Base-by-base conservation (phyloP, 352 stramenopile genomes). In the Pythium aquatile region DNA sequence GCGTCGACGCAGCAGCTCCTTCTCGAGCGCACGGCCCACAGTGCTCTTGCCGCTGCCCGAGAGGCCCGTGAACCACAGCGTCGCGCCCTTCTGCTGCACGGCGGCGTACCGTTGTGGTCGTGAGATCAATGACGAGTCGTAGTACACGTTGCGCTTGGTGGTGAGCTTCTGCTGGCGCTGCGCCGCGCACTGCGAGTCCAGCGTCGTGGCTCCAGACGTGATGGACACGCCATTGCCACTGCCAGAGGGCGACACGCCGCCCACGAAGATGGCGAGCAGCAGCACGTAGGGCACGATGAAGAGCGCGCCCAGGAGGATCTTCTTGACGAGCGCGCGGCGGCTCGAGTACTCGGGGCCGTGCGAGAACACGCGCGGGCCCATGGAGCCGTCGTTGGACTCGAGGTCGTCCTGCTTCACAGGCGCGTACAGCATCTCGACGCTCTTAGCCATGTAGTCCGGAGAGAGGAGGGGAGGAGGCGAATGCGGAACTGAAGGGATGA, bases 61-160 rank as follows among this genome's bases (percentile, higher is more conserved):
- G 35, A 99, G 94, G 11, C 97, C 97, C 6, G 97, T 99, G 83
- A 99, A 99, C 97, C 97, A 99, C 1, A 99, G 82, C 26, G 97
- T 99, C 7, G 96, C 94, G 24, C 97, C 97, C 74, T 99, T 99
- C 77, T 99, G 97, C 67, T 89, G 75, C 44, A 94, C 61, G 0
- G 83, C 83, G 5, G 83, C 85, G 60, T 89, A 91, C 1, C 85
- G 78, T 68, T 90, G 74, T 40, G 79, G 65, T 0, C 80, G 78
- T 28, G 78, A 74, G 30, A 94, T 63, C 49, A 92, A 76, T 61
- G 83, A 93, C 53, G 85, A 87, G 65, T 92, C 83, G 69, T 91
- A 91, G 74, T 91, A 94, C 7, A 94, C 81, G 58, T 93, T 91
- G 66, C 85, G 81, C 61, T 85, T 73, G 65, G 81, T 90, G 52